These are phyloP conservation scores for Trichoderma gracile DNA, from an alignment of 2,329 filamentous ascomycete genomes.

Conservation along the genomic window DNA sequence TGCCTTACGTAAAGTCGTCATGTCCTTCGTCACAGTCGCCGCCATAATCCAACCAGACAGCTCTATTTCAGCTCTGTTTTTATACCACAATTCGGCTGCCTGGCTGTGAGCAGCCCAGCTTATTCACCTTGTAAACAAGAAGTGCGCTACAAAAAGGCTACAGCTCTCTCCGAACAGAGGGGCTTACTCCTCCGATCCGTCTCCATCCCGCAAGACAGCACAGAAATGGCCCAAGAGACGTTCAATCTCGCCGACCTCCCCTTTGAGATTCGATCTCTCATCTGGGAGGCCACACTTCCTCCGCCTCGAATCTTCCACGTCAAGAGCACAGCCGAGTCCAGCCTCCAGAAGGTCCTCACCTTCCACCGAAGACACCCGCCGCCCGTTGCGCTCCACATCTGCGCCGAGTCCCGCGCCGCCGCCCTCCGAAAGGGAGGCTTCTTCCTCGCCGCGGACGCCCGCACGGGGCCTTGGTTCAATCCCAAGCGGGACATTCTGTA, in stretches of 20 bases:
- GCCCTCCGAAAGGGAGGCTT: constrained; percentile 35
- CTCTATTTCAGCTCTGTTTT: neutral
- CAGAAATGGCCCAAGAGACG: constrained; percentile 3
- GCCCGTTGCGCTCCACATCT: constrained; percentile 31
- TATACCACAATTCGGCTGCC: neutral
- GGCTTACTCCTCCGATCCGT: too few relatives aligned
- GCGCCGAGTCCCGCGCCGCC: constrained; percentile 34
- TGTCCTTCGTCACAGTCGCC: neutral
- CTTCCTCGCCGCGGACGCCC: constrained; percentile 23
- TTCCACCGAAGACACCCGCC: constrained; percentile 32
- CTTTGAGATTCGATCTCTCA: constrained; percentile 34
- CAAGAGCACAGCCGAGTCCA: constrained; percentile 24
- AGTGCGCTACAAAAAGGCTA: neutral
- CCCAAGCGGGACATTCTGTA: constrained; percentile 35
- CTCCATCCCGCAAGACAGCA: neutral
- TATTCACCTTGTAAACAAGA: neutral
- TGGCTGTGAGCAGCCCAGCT: neutral
- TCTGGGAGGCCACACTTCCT: constrained; percentile 37
- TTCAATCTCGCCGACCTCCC: constrained; percentile 31
- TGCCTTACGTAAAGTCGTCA: constrained; percentile 16
- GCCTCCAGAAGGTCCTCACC: constrained; percentile 22
- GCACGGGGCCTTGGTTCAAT: constrained; percentile 34
- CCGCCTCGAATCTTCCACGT: constrained; percentile 37
- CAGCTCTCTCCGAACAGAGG: neutral
- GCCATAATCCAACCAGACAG: constrained; percentile 19